Evolutionary conservation across 1,284 basidiomycete genomes (phyloP).

Genomic region (Neolentinus lepideus): DNA sequence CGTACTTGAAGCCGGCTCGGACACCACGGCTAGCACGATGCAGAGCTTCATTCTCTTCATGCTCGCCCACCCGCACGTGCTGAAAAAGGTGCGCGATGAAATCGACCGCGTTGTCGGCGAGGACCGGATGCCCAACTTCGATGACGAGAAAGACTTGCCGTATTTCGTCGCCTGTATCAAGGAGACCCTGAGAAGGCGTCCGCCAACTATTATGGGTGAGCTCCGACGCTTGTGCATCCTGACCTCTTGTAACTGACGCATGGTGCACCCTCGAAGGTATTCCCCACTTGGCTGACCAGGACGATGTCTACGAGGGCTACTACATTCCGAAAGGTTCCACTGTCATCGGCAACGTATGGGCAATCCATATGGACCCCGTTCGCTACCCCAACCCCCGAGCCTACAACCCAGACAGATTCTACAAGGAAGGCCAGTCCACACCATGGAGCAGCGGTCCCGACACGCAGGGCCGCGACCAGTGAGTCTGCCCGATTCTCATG

Average conservation of each 20-base stretch:
- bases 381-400: conserved; percentile 19
- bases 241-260: no score
- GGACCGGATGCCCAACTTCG: conserved; percentile 18
- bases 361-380: conserved; percentile 21
- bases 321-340: conserved; percentile 21
- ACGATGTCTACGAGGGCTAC: conserved; percentile 19
- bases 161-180: conserved; percentile 21
- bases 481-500: neutral
- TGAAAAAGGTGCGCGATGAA: conserved; percentile 16
- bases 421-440: conserved; percentile 6
- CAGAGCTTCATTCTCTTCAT: conserved; percentile 19
- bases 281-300: conserved; percentile 19
- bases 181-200: conserved; percentile 16
- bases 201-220: conserved; percentile 15
- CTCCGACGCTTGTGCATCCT: no score
- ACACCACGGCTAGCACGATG: conserved; percentile 19
- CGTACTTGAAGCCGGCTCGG: conserved; percentile 18
- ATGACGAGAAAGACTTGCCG: conserved; percentile 17
- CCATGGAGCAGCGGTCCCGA: conserved; percentile 21
- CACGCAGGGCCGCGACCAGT: conserved; percentile 18
- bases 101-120: conserved; percentile 19
- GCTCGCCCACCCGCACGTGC: conserved; percentile 15
- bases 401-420: conserved; percentile 1
- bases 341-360: conserved; percentile 21
- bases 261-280: conserved; percentile 10